Evolutionary conservation across 129 eudicot genomes (phyloP), one percentile per base, ranked within the genome.

Genomic region (Flaveria brownii): DNA sequence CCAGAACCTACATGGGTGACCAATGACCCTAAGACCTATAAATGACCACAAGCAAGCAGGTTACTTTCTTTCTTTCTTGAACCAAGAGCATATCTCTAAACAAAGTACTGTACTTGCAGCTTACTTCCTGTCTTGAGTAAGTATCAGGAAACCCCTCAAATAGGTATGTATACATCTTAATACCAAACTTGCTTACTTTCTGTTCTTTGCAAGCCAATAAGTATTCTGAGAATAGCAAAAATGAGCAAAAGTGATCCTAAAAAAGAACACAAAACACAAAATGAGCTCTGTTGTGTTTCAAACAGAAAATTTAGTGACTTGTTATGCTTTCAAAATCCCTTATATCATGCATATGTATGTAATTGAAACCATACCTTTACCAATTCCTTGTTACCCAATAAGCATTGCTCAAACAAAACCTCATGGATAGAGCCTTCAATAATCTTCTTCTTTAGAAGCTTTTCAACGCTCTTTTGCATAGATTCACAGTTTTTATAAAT

Each of bases 1-100:
- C 97, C 95, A 74, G 97, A 91, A 66, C 97, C 97, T 68, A 91
- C 87, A 73, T 91, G 97, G 33, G 92, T 83, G 68, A 91, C 83
- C 80, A 91, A 81, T 72, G 95, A 88, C 74, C 97, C 95, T 79
- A 91, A 70, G 74, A 91, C 86, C 97, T 91, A 85, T 25, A 13
- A 30, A 63, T 20, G 46, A 10, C 33, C 71, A 61, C 39, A 55
- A 52, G 30, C 50, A 65, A 52, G 30, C 50, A 65, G 72, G 28
- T 50, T 54, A 15, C 54, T 56, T 20, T 63, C 61, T 61, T 20
- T 72, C 28, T 23, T 66, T 72, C 49, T n/a, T 41, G n/a, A 9
- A 30, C 62, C 66, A 74, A 66, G 23, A 60, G 28, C 57, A 52
- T 72, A 55, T 25, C 51, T 73, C 54, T 60, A 55, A 41, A 18